Evolutionary conservation across 441 rosid genomes (phyloP).

Genomic region (Eutrema salsugineum): DNA sequence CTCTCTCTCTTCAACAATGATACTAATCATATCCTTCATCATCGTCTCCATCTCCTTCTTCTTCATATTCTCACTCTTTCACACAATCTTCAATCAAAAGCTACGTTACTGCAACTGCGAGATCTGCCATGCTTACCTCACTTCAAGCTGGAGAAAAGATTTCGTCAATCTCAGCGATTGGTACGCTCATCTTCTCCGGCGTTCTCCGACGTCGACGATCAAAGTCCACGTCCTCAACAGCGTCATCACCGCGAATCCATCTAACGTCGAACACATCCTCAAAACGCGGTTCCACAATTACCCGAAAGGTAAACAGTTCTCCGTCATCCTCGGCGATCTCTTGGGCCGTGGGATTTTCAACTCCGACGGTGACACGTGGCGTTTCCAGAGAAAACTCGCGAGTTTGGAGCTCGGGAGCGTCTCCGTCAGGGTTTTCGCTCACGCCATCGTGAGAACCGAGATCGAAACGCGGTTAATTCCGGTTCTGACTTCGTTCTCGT

Average conservation of each 20-base stretch:
- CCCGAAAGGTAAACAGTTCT: conserved; percentile 89
- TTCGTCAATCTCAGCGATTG: conserved; percentile 67
- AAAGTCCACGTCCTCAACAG: conserved; percentile 58
- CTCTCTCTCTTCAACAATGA: conserved; percentile 7
- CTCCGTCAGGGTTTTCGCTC: conserved; percentile 43
- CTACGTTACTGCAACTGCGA: conserved; percentile 49
- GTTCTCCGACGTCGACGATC: conserved; percentile 55
- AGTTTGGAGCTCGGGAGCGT: conserved; percentile 55
- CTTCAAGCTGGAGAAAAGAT: conserved; percentile 47
- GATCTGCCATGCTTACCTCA: conserved; percentile 49
- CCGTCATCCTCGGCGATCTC: conserved; percentile 57
- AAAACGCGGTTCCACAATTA: conserved; percentile 70
- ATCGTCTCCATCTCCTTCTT: conserved; percentile 36
- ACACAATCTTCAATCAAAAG: conserved; percentile 33
- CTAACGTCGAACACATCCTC: conserved; percentile 70
- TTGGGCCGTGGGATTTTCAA: conserved; percentile 64
- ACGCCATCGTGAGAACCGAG: conserved; percentile 39
- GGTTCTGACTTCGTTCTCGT: conserved; percentile 20
- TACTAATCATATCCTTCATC: conserved; percentile 8
- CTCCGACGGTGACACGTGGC: conserved; percentile 67
- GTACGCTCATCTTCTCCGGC: conserved; percentile 60
- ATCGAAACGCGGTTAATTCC: conserved; percentile 43
- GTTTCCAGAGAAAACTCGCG: conserved; percentile 54
- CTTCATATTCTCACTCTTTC: conserved; percentile 33
- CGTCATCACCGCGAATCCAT: conserved; percentile 58